Evolutionary conservation across 192 early-diverging fungal genomes (phyloP), one percentile per base, ranked within the genome.

Genomic region (Kappamyces sp.): DNA sequence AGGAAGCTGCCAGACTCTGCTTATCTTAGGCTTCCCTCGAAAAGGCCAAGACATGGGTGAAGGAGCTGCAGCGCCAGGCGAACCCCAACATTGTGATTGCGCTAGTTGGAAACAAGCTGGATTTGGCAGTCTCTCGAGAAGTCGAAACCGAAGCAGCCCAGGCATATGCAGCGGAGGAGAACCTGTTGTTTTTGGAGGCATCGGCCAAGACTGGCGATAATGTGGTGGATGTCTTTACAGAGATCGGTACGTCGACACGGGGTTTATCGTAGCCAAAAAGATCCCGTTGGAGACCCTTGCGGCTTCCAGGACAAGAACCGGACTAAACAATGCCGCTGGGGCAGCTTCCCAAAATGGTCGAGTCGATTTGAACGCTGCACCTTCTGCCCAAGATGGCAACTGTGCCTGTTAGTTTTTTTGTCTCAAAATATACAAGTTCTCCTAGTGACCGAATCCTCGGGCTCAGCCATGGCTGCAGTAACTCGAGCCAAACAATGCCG

Each of bases 11-110:
- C 23, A 23, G 23, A 23, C 39, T 15, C 40, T 40, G 36, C 13
- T 62, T 6, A 47, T 9, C 3, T 1, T 5, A 80, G 71, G 70
- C 91, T 4, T 94, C 94, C 9, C 76, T 98, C 50, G 90, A 92
- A 51, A 89, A 86, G 65, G 93, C 92, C 52, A 94, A 93, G 72
- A 79, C 88, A 15, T 98, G 93, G 93, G 88, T 97, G 7, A 91
- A 90, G 66, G 92, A 95, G 68, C 81, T 98, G n/a, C 89, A 95
- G 75, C 86, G 91, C 52, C 92, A 97, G 71, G 93, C 92, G 8
- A 89, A 89, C 68, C 89, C 94, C 32, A 88, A 91, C 75, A 90
- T 97, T 69, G 90, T 97, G 52, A 97, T 98, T 83, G 87, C 89
- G 5, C 79, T 98, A 40, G 91, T 92, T 12, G 95, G 93, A 38